Percentiles rank a stretch among this genome's conserved stretches.
These are phyloP conservation scores for Hypoxylon rubiginosum DNA, from an alignment of 2,329 filamentous ascomycete species.

Conservation along the genomic window DNA sequence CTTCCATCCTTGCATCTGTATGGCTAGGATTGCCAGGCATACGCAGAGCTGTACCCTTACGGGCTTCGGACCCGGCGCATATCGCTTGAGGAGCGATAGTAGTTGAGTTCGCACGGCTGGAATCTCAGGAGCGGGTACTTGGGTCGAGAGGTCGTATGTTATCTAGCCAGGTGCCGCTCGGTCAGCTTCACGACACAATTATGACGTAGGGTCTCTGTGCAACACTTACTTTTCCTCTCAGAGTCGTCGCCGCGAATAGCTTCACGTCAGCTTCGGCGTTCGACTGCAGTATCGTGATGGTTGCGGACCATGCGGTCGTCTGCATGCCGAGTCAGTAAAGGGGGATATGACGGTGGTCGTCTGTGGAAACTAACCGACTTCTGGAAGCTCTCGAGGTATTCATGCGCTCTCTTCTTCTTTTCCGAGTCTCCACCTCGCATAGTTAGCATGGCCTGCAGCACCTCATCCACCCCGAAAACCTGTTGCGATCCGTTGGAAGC, in stretches of 20 bases:
- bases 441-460: conserved; percentile 88
- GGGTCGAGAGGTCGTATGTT: conserved; percentile 89
- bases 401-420: conserved; percentile 89
- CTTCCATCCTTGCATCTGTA: conserved; percentile 97
- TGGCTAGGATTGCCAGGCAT: conserved; percentile 92
- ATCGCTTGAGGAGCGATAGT: conserved; percentile 83
- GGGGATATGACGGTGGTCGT: neutral
- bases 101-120: conserved; percentile 86
- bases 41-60: conserved; percentile 94
- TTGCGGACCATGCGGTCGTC: conserved; percentile 91
- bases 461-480: conserved; percentile 79
- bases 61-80: conserved; percentile 83
- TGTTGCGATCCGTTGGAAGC: conserved; percentile 74
- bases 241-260: conserved; percentile 94
- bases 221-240: conserved; percentile 91
- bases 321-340: conserved; percentile 57
- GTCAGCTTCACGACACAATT: conserved; percentile 32
- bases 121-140: conserved; percentile 82
- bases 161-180: conserved; percentile 70
- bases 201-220: conserved; percentile 13
- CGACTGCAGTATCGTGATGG: conserved; percentile 87
- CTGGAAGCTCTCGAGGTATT: conserved; percentile 94
- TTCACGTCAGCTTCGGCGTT: conserved; percentile 86
- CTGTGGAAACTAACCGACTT: conserved; percentile 82
- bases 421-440: conserved; percentile 89